These are phyloP conservation scores for Epichloe amarillans DNA, from an alignment of 2,329 filamentous ascomycete species.

Conservation along the genomic window DNA sequence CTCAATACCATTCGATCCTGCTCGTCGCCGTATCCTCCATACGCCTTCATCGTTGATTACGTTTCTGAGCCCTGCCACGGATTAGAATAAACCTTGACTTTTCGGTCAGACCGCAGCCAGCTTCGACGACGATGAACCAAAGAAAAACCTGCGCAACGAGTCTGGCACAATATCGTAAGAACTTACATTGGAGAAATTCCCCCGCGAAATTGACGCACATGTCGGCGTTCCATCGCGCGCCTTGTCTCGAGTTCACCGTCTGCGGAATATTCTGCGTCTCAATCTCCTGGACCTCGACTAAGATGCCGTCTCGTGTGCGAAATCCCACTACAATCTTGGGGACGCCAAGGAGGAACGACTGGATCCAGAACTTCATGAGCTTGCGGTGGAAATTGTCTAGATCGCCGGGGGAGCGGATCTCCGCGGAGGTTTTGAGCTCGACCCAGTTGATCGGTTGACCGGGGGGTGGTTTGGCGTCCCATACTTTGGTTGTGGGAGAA, in stretches of 20 bases:
- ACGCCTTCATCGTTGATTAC: slow-evolving; percentile 58
- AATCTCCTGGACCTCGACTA: slow-evolving; percentile 63
- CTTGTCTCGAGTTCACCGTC: slow-evolving; percentile 53
- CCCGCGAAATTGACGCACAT: slow-evolving; percentile 82
- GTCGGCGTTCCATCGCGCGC: slow-evolving; percentile 76
- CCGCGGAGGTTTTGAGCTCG: slow-evolving; percentile 82
- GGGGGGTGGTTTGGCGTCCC: slow-evolving; percentile 63
- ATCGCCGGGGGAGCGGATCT: slow-evolving; percentile 55
- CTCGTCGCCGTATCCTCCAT: slow-evolving; percentile 62
- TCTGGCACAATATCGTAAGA: neutral
- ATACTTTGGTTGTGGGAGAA: slow-evolving; percentile 37
- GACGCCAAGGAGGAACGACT: slow-evolving; percentile 87
- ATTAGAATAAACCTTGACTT: neutral
- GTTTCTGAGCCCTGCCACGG: slow-evolving; percentile 43
- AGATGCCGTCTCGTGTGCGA: slow-evolving; percentile 56
- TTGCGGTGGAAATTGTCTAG: slow-evolving; percentile 73
- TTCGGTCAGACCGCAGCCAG: neutral
- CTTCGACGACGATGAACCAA: neutral
- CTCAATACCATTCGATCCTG: slow-evolving; percentile 53
- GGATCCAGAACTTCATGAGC: slow-evolving; percentile 90
- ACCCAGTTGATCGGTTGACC: slow-evolving; percentile 76
- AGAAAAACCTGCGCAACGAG: neutral
- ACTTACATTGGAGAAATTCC: slow-evolving; percentile 62
- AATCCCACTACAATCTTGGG: slow-evolving; percentile 88
- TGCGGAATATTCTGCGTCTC: slow-evolving; percentile 68